Evolutionary conservation across 108 stramenopile genomes (phyloP).

Genomic region (Mediolabrus comicus): DNA sequence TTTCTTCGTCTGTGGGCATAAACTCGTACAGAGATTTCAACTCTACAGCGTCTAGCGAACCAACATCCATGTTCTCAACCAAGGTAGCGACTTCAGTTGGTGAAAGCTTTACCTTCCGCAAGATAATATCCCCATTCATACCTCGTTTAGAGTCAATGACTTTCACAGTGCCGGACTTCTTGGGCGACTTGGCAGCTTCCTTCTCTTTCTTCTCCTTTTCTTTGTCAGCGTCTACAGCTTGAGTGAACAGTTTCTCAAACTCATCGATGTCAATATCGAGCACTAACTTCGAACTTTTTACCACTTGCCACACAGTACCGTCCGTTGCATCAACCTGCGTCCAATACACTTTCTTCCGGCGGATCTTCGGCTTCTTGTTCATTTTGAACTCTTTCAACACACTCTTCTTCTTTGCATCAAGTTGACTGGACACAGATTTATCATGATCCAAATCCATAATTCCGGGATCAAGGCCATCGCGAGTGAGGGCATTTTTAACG

Average conservation of each 20-base stretch:
- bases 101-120: slow-evolving; percentile 65
- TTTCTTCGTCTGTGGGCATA: slow-evolving; percentile 70
- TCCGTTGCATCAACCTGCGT: slow-evolving; percentile 69
- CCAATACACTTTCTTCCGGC: slow-evolving; percentile 87
- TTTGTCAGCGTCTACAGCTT: slow-evolving; percentile 55
- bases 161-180: slow-evolving; percentile 63
- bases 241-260: slow-evolving; percentile 83
- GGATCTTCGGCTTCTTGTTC: slow-evolving; percentile 58
- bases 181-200: slow-evolving; percentile 13
- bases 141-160: slow-evolving; percentile 81
- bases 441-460: slow-evolving; percentile 60
- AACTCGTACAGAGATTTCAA: slow-evolving; percentile 71
- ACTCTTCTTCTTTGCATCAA: neutral
- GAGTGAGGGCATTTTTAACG: slow-evolving; percentile 62
- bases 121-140: slow-evolving; percentile 86
- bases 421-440: slow-evolving; percentile 12
- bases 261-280: slow-evolving; percentile 72
- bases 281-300: slow-evolving; percentile 43
- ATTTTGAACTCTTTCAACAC: slow-evolving; percentile 3
- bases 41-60: slow-evolving; percentile 57
- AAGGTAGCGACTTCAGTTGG: slow-evolving; percentile 55
- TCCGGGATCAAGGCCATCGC: slow-evolving; percentile 63
- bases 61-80: slow-evolving; percentile 62
- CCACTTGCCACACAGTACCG: slow-evolving; percentile 68
- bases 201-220: slow-evolving; percentile 48